Conservation (phyloP, 805 yeast genomes). For the Barnettozyma sp. region DNA sequence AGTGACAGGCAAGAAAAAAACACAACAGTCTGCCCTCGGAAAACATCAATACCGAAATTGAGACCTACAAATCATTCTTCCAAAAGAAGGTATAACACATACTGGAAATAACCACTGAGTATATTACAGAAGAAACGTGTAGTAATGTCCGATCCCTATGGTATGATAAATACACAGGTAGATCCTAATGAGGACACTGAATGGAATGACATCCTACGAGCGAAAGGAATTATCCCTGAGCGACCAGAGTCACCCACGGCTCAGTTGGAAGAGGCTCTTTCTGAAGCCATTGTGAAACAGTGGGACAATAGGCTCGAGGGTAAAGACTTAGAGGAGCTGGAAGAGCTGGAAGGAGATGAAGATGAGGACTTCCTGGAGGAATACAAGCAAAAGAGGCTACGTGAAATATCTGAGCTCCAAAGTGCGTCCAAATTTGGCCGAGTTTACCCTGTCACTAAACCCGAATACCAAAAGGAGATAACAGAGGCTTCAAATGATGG, state of each 20-base stretch:
- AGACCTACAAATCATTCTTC: too few species aligned
- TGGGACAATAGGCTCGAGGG: constrained; percentile 79
- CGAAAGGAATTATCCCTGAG: constrained; percentile 88
- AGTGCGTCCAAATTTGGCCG: constrained; percentile 59
- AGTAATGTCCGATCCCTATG: constrained; percentile 32
- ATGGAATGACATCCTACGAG: constrained; percentile 93
- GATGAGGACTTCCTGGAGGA: constrained; percentile 81
- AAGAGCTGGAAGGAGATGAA: constrained; percentile 85
- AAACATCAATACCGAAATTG: neutral
- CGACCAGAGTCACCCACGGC: constrained; percentile 84
- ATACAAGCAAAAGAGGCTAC: constrained; percentile 71
- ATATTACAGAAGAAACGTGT: too few species aligned
- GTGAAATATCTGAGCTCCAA: constrained; percentile 59
- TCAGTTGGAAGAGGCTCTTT: constrained; percentile 80
- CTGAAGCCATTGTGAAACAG: constrained; percentile 71
- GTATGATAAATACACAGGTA: constrained; percentile 72
- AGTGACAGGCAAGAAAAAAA: too few species aligned
- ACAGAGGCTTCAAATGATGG: constrained; percentile 65
- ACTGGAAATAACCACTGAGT: too few species aligned
- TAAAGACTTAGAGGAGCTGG: constrained; percentile 73
- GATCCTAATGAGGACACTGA: constrained; percentile 97
- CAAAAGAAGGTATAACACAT: too few species aligned
- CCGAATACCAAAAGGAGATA: constrained; percentile 80
- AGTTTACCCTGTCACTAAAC: constrained; percentile 73
- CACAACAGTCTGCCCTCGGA: neutral